Conservation (phyloP, 2,329 filamentous ascomycete genomes). For the Botrytis sinoallii region DNA sequence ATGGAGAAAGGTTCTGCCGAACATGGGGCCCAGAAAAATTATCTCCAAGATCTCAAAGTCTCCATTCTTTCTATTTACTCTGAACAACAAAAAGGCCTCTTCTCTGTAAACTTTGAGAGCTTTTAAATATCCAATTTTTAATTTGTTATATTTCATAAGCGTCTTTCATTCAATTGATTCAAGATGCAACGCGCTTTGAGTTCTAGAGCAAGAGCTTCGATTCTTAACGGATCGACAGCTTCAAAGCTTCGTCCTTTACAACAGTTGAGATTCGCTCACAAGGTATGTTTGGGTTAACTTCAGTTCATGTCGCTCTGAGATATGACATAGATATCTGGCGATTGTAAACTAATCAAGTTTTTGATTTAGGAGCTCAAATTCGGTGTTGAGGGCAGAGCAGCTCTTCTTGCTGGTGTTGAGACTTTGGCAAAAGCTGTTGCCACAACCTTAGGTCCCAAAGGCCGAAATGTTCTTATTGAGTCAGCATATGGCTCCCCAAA, state of each 20-base stretch:
- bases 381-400: slow-evolving; percentile 86
- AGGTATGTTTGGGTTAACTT: slow-evolving; percentile 56
- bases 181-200: slow-evolving; percentile 96
- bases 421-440: slow-evolving; percentile 94
- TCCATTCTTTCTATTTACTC: slow-evolving; percentile 13
- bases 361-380: slow-evolving; percentile 87
- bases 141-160: slow-evolving; percentile 29
- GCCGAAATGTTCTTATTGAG: slow-evolving; percentile 97
- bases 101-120: slow-evolving; percentile 11
- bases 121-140: slow-evolving; percentile 24
- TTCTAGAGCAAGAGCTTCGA: slow-evolving; percentile 77
- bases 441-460: slow-evolving; percentile 95
- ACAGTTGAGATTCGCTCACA: slow-evolving; percentile 95
- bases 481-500: slow-evolving; percentile 98
- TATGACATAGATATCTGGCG: slow-evolving; percentile 15
- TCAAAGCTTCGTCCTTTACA: slow-evolving; percentile 64
- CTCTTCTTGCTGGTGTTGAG: slow-evolving; percentile 90
- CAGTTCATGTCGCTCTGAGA: neutral
- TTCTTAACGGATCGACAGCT: slow-evolving; percentile 67
- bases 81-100: slow-evolving; percentile 3
- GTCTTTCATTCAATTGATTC: slow-evolving; percentile 35
- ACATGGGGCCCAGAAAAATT: slow-evolving; percentile 17
- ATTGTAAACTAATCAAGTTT: slow-evolving; percentile 17
- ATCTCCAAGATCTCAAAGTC: slow-evolving; percentile 8
- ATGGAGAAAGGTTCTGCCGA: slow-evolving; percentile 14